Base-by-base conservation (phyloP, 345 rosid species). In the Salix suchowensis region DNA sequence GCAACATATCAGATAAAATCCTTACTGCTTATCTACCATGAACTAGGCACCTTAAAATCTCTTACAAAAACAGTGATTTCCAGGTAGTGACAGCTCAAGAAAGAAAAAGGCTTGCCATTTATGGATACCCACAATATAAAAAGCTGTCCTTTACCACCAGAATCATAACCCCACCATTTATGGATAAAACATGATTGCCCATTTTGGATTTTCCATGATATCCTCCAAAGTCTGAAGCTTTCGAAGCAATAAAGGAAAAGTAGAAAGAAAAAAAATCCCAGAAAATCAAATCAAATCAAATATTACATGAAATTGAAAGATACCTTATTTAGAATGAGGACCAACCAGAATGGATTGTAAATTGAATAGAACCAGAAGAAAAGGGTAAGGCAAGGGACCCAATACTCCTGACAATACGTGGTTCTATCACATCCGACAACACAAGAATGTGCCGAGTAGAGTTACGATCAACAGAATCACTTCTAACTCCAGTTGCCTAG, bases 51-150 rank as follows among this genome's bases (percentile, higher is more conserved):
- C 76, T 67, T 21, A 3, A 60, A 75, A 69, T 54, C 32, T 61
- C 70, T 60, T 7, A 28, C 67, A 37, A 21, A 67, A 46, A 80
- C 84, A 75, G 39, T 74, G 72, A 68, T 58, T 81, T 79, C 78
- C 85, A 78, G 84, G 86, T 71, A 79, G 81, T 76, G 60, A 82
- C 85, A 83, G 83, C 87, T 85, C 81, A 71, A 77, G 77, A 69
- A 44, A 28, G 46, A 28, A 58, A 58, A 72, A 61, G 55, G 4
- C 58, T 64, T 24, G 44, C 77, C 78, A 60, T 58, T 39, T 52
- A 58, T n/a, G 30, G 11, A 11, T 18, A 74, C 70, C 74, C 54
- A 62, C 78, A 75, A 70, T 23, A 76, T 46, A 34, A 77, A 81
- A 72, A 68, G 8, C 52, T 81, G 78, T 66, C 72, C 79, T 88